These are phyloP conservation scores for Tricholoma terreum DNA, from an alignment of 768 basidiomycete genomes.

Conservation along the genomic window DNA sequence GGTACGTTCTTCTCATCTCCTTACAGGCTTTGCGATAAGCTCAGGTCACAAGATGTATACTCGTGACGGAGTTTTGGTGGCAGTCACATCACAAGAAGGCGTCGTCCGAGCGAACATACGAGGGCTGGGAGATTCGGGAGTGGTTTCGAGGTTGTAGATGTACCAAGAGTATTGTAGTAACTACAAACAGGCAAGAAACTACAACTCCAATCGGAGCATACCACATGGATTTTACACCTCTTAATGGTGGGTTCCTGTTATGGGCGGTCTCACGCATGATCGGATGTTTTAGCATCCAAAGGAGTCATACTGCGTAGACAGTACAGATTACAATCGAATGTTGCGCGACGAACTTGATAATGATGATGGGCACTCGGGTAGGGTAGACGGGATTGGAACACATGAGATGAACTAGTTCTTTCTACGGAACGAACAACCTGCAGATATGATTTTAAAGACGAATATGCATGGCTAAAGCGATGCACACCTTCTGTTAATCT, in stretches of 20 bases:
- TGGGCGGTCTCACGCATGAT: too few relatives aligned
- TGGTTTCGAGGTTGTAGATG: conserved; percentile 33
- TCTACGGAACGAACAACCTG: conserved; percentile 97
- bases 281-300: neutral
- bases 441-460: conserved; percentile 6
- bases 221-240: too few relatives aligned
- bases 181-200: neutral
- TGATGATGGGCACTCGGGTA: conserved; percentile 2
- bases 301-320: neutral
- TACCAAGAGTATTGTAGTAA: neutral
- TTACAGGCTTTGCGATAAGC: neutral
- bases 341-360: neutral
- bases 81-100: conserved; percentile 80
- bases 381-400: conserved; percentile 8
- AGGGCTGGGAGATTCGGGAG: conserved; percentile 31
- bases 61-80: conserved; percentile 61
- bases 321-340: neutral
- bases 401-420: conserved; percentile 63
- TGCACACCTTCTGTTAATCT: conserved; percentile 93
- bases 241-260: too few relatives aligned
- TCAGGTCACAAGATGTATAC: conserved; percentile 55
- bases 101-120: conserved; percentile 61
- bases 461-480: neutral
- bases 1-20: conserved; percentile 38
- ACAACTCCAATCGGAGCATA: conserved; percentile 1